Percentiles rank a stretch among this genome's conserved stretches.
These are phyloP conservation scores for Penicillium daleae DNA, from an alignment of 495 filamentous ascomycete genomes.

Conservation along the genomic window DNA sequence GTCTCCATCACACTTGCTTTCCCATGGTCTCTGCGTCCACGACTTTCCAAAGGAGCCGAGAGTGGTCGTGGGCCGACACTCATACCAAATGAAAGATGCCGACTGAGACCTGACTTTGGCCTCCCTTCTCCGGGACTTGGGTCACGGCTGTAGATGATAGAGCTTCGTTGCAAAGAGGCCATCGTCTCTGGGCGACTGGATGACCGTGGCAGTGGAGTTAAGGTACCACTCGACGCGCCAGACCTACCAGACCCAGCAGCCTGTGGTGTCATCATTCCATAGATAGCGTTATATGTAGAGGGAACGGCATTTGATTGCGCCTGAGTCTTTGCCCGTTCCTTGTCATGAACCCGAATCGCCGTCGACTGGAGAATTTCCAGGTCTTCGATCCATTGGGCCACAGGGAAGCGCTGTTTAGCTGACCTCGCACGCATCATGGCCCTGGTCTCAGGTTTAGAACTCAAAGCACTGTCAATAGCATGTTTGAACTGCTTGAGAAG, in stretches of 20 bases:
- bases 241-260: conserved; percentile 33
- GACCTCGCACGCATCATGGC: conserved; percentile 75
- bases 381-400: conserved; percentile 68
- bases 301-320: conserved; percentile 30
- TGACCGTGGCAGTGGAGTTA: conserved; percentile 48
- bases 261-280: conserved; percentile 46
- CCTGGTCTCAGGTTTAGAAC: conserved; percentile 59
- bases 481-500: conserved; percentile 72
- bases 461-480: conserved; percentile 68
- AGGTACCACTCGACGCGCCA: conserved; percentile 49
- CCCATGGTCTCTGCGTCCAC: conserved; percentile 36
- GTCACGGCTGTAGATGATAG: conserved; percentile 53
- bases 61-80: conserved; percentile 29
- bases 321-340: conserved; percentile 42
- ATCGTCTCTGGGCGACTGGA: conserved; percentile 47
- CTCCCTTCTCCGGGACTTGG: conserved; percentile 43
- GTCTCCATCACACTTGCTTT: conserved; percentile 33
- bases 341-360: conserved; percentile 53
- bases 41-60: conserved; percentile 41
- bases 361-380: conserved; percentile 64
- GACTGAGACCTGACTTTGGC: conserved; percentile 43
- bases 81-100: conserved; percentile 42
- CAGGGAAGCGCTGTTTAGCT: conserved; percentile 78
- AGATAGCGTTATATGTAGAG: conserved; percentile 46
- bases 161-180: conserved; percentile 48